Conservation (phyloP, 2,329 filamentous ascomycete species). For the Trichoderma breve region DNA sequence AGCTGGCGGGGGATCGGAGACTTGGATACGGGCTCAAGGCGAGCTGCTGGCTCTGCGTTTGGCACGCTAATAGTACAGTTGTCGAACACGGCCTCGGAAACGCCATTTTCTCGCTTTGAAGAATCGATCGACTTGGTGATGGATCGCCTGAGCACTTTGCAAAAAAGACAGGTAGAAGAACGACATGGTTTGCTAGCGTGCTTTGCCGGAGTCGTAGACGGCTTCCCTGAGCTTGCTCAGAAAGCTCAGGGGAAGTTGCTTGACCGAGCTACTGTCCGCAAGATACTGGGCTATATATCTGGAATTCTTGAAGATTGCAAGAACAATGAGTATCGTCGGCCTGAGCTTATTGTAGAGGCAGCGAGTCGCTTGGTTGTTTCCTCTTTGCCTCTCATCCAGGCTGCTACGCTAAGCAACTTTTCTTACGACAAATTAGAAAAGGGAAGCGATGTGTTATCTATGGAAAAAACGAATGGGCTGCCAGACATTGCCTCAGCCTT, state of each 20-base stretch:
- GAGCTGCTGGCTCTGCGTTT: constrained; percentile 68
- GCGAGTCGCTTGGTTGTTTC: constrained; percentile 58
- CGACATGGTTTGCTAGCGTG: constrained; percentile 65
- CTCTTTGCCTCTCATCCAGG: constrained; percentile 47
- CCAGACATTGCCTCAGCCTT: constrained; percentile 26
- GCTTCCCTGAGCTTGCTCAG: constrained; percentile 37
- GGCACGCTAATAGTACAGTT: constrained; percentile 54
- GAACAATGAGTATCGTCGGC: constrained; percentile 51
- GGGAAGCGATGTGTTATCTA: constrained; percentile 29
- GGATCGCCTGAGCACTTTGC: constrained; percentile 44
- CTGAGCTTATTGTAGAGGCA: constrained; percentile 64
- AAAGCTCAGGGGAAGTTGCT: background rate
- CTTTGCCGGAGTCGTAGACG: constrained; percentile 57
- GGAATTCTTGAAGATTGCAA: constrained; percentile 43
- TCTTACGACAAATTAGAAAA: constrained; percentile 19
- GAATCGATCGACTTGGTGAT: constrained; percentile 43
- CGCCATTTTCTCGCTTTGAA: constrained; percentile 31
- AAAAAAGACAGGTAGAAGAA: constrained; percentile 62
- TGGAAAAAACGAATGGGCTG: constrained; percentile 24
- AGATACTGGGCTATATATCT: constrained; percentile 32
- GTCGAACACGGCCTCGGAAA: constrained; percentile 27
- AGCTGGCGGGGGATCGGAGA: constrained; percentile 89
- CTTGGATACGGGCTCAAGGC: constrained; percentile 68
- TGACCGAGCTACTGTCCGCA: constrained; percentile 25
- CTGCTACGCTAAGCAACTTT: constrained; percentile 27